Evolutionary conservation across 1,139 yeast species (phyloP).

Genomic region (Magnusiomyces tetraspermus): DNA sequence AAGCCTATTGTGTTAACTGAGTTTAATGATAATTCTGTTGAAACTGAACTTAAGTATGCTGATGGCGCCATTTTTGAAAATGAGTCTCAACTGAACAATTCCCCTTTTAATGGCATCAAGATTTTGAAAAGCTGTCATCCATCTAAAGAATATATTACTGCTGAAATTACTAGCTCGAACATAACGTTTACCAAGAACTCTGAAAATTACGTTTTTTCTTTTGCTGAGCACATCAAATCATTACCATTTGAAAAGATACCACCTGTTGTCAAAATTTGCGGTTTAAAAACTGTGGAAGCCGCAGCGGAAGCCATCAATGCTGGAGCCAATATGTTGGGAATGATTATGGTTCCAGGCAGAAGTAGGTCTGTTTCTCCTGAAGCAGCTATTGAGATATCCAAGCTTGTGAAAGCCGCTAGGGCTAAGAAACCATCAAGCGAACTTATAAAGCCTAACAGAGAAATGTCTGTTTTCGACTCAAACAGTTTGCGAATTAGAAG

Average conservation of each 20-base stretch:
- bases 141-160: not conserved
- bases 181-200: not conserved
- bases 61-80: not conserved
- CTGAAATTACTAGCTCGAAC: not conserved
- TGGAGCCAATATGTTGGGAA: constrained; percentile 74
- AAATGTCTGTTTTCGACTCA: not conserved
- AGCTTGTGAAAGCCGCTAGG: constrained; percentile 19
- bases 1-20: not conserved
- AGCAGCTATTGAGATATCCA: constrained; percentile 48
- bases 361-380: constrained; percentile 54
- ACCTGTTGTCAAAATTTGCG: constrained; percentile 68
- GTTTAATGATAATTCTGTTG: not conserved
- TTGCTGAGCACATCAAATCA: not conserved
- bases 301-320: constrained; percentile 57
- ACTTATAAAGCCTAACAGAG: not conserved
- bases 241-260: not conserved
- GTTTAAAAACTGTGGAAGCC: constrained; percentile 56
- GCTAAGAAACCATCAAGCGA: too few relatives aligned
- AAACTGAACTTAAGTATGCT: not conserved
- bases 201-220: not conserved
- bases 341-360: constrained; percentile 77
- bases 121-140: not conserved
- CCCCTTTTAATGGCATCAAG: not conserved
- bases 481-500: not conserved
- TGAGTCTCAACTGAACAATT: not conserved